Evolutionary conservation across 2,329 filamentous ascomycete species (phyloP).

Genomic region (Hortaea sp.): DNA sequence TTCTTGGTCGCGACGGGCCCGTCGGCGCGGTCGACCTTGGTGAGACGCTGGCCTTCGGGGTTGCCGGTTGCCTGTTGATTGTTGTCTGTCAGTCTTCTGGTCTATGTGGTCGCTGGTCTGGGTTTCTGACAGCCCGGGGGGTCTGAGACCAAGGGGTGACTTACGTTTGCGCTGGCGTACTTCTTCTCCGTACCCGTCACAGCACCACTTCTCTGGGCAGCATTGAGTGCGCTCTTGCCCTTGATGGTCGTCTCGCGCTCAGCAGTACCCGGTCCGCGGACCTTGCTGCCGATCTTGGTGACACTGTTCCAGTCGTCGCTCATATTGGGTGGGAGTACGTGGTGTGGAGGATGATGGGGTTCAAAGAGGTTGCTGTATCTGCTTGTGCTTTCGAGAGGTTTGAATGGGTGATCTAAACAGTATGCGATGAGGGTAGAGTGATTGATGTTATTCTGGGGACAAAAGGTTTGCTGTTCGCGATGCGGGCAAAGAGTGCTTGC

Average conservation of each 20-base stretch:
- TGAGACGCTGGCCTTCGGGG: slow-evolving; percentile 82
- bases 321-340: not conserved
- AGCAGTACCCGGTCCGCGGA: slow-evolving; percentile 54
- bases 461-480: no score
- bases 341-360: no score
- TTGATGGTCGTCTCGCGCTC: slow-evolving; percentile 81
- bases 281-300: slow-evolving; percentile 90
- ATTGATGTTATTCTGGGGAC: no score
- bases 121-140: not conserved
- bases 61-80: slow-evolving; percentile 21
- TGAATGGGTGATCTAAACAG: no score
- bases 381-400: no score
- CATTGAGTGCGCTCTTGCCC: slow-evolving; percentile 76
- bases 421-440: no score
- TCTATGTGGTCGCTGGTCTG: not conserved
- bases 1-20: slow-evolving; percentile 97
- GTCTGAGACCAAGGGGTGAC: slow-evolving; percentile 25
- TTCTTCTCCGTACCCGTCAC: slow-evolving; percentile 91
- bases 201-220: slow-evolving; percentile 69
- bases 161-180: slow-evolving; percentile 67
- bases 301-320: slow-evolving; percentile 68
- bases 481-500: not conserved
- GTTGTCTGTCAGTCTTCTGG: slow-evolving; percentile 13
- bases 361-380: no score
- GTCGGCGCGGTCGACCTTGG: slow-evolving; percentile 94